Evolutionary conservation across 305 asterid genomes (phyloP).

Genomic region (Rubia peregrina): DNA sequence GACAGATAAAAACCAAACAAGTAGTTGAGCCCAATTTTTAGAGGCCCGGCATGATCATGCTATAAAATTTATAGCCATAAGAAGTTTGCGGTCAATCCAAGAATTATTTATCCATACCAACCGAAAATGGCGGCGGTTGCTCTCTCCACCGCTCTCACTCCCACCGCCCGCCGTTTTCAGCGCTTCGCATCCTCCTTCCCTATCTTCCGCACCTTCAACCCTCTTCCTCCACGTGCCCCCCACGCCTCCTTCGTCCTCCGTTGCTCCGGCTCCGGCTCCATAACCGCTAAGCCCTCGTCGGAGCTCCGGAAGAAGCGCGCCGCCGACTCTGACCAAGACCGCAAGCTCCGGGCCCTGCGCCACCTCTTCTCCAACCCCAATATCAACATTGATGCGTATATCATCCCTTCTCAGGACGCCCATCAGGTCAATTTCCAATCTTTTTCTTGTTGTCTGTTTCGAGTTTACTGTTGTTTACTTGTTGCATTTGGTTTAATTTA

Average conservation of each 20-base stretch:
- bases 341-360: slow-evolving; percentile 63
- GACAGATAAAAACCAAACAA: no score
- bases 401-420: slow-evolving; percentile 95
- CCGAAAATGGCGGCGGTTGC: neutral
- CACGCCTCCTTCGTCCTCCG: slow-evolving; percentile 26
- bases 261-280: slow-evolving; percentile 51
- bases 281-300: slow-evolving; percentile 81
- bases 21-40: no score
- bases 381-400: slow-evolving; percentile 74
- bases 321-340: slow-evolving; percentile 37
- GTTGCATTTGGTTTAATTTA: neutral
- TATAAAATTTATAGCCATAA: no score
- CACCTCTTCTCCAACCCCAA: slow-evolving; percentile 62
- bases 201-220: slow-evolving; percentile 35
- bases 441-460: neutral
- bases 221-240: slow-evolving; percentile 23
- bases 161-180: slow-evolving; percentile 33
- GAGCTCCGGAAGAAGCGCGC: slow-evolving; percentile 50
- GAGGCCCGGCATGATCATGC: neutral
- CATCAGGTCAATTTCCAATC: slow-evolving; percentile 54
- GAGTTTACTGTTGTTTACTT: neutral
- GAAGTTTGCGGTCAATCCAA: neutral
- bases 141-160: slow-evolving; percentile 31
- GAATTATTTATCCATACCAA: neutral
- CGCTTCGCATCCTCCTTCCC: slow-evolving; percentile 34